These are phyloP conservation scores for Termitomyces sp. DNA, from an alignment of 768 basidiomycete species.

Conservation along the genomic window DNA sequence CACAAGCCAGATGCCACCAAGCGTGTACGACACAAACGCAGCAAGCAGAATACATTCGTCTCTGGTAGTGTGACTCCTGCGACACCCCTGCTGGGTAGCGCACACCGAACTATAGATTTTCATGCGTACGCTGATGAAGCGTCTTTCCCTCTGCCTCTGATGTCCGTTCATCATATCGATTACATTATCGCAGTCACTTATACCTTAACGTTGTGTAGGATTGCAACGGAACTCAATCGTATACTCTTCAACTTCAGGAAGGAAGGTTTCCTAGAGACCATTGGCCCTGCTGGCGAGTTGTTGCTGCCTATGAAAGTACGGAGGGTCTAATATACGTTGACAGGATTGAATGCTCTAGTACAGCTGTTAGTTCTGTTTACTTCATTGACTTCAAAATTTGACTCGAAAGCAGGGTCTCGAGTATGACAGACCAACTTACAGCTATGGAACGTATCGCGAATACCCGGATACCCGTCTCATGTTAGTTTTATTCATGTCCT, in stretches of 20 bases:
- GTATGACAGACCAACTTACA: slow-evolving; percentile 82
- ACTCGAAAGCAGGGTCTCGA: slow-evolving; percentile 51
- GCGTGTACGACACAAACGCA: slow-evolving; percentile 67
- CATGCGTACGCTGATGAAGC: slow-evolving; percentile 53
- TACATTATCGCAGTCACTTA: not conserved
- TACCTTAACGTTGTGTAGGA: slow-evolving; percentile 34
- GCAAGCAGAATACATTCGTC: slow-evolving; percentile 51
- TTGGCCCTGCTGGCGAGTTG: slow-evolving; percentile 78
- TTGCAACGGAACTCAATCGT: slow-evolving; percentile 77
- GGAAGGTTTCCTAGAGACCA: slow-evolving; percentile 81
- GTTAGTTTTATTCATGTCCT: slow-evolving; percentile 27
- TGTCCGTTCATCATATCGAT: slow-evolving; percentile 41
- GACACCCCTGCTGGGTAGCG: slow-evolving; percentile 62
- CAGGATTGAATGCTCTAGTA: slow-evolving; percentile 78
- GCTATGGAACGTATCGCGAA: slow-evolving; percentile 91
- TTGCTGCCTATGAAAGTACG: not conserved
- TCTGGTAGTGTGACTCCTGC: slow-evolving; percentile 28
- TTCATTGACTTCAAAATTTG: not conserved
- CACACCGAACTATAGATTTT: slow-evolving; percentile 58
- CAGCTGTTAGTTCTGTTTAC: slow-evolving; percentile 43
- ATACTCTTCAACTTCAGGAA: slow-evolving; percentile 71
- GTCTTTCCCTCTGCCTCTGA: slow-evolving; percentile 78
- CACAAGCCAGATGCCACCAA: slow-evolving; percentile 54
- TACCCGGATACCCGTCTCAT: slow-evolving; percentile 78
- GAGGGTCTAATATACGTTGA: not conserved